Base-by-base conservation (phyloP, 1,139 yeast species). In the Hansenula lynferdii region DNA sequence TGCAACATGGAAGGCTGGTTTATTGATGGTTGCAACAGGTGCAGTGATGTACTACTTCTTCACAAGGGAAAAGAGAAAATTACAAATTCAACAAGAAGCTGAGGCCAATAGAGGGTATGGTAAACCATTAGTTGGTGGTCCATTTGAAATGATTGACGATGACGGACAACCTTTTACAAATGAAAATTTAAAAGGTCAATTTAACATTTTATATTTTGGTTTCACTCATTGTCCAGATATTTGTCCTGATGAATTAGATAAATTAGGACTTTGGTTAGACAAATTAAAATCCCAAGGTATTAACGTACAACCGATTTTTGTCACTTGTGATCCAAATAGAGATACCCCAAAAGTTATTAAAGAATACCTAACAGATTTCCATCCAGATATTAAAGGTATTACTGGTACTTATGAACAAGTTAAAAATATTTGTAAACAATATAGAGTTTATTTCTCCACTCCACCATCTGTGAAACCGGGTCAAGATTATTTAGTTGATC, bases 171-270 rank as follows among this genome's bases (percentile, higher is more conserved):
- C 61, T 15, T 92, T 90, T 59, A 85, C 97, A 1, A 78, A 87
- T 23, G 69, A 85, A 42, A 76, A 90, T 53, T 68, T 92, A 56
- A 65, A 75, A 47, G 94, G 92, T 34, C 80, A 77, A 59, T 92
- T 86, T 60, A 76, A 89, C 11, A 69, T 92, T 39, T 61, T 92
- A 15, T 92, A 92, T 62, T 92, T 92, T 64, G 98, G 98, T 0
- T 92, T 92, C 67, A 85, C 96, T 6, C 90, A 89, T 64, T 92
- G 98, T 64, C 98, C 98, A 8, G 98, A 92, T 62, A 89, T 92
- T 38, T 92, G 98, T 62, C 98, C 98, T 9, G 97, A 92, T 58
- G 98, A 92, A 61, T 73, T 92, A 47, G 98, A 92, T 58, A 87
- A 90, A 57, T 71, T 92, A 60, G 86, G 95, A 3, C 72, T 77